Evolutionary conservation across 2,329 filamentous ascomycete genomes (phyloP).

Genomic region (Alternaria sp.): DNA sequence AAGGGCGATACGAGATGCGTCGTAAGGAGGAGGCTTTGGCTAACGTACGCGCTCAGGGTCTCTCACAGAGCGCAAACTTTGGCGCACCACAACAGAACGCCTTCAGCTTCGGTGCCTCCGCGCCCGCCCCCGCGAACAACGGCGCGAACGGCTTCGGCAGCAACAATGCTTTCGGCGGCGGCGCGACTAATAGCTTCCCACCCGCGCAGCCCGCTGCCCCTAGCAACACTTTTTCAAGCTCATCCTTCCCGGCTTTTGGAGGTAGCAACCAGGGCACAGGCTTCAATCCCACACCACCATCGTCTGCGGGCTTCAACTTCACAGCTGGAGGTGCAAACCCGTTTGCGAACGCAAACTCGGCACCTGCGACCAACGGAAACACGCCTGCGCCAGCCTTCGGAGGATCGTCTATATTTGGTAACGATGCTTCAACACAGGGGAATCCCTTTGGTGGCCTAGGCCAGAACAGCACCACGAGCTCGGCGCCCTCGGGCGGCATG

Average conservation of each 20-base stretch:
- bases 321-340: slow-evolving; percentile 32
- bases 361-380: slow-evolving; percentile 34
- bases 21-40: slow-evolving; percentile 20
- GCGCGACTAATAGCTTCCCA: slow-evolving; percentile 43
- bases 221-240: slow-evolving; percentile 37
- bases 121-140: slow-evolving; percentile 24
- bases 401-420: slow-evolving; percentile 20
- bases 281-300: slow-evolving; percentile 39
- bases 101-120: slow-evolving; percentile 38
- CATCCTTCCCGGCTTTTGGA: slow-evolving; percentile 46
- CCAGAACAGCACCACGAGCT: slow-evolving; percentile 24
- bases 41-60: slow-evolving; percentile 32
- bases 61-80: slow-evolving; percentile 34
- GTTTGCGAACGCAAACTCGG: slow-evolving; percentile 29
- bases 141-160: slow-evolving; percentile 18
- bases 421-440: slow-evolving; percentile 28
- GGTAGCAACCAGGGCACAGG: slow-evolving; percentile 24
- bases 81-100: slow-evolving; percentile 23
- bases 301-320: slow-evolving; percentile 39
- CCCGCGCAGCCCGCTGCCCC: slow-evolving; percentile 37
- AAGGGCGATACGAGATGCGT: slow-evolving; percentile 19
- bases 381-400: slow-evolving; percentile 26
- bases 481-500: slow-evolving; percentile 7
- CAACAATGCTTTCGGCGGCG: slow-evolving; percentile 27
- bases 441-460: slow-evolving; percentile 31